Evolutionary conservation across 192 early-diverging fungal species (phyloP), one percentile per base, ranked within the genome.

Genomic region (Backusella circina): DNA sequence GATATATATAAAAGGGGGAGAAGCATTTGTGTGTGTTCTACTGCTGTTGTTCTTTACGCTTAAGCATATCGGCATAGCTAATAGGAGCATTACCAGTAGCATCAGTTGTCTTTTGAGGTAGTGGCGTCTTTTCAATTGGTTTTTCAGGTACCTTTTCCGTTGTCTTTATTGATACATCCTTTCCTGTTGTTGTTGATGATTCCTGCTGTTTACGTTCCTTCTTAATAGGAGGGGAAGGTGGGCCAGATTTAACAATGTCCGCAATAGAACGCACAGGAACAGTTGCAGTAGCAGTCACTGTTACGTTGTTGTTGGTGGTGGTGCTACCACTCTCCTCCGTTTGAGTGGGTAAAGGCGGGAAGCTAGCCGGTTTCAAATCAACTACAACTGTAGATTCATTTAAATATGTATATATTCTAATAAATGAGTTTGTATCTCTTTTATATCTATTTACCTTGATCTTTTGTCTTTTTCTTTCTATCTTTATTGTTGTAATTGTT

Each of bases 51-150:
- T 51, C 28, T 18, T 75, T 67, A 15, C 41, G 37, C 21, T 75
- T 75, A 15, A 75, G n/a, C 66, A 75, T 75, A n/a, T 75, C 74
- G 36, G 74, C 74, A 68, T 75, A 75, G 28, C 74, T 75, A 51
- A 75, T 50, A 7, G 65, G 41, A 75, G 65, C 30, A 38, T 44
- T 66, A 5, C 21, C 3, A 47, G 18, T 47, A 5, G 44, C 15
- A 18, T 47, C 16, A 47, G 18, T 21, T 47, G n/a, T 18, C n/a
- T 47, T 47, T 47, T 13, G n/a, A n/a, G n/a, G 72, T 38, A 31
- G 39, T 39, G 73, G 36, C 16, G 41, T 38, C 51, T 54, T 54
- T 61, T 41, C 65, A 28, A 28, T 41, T 32, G 26, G 7, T 9
- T 64, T 30, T 21, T 21, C 30, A 65, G 28, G 61, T 30, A 6